phyloP scores from a whole-genome alignment of 495 filamentous ascomycete species.

The Tuber umbilicatum region DNA sequence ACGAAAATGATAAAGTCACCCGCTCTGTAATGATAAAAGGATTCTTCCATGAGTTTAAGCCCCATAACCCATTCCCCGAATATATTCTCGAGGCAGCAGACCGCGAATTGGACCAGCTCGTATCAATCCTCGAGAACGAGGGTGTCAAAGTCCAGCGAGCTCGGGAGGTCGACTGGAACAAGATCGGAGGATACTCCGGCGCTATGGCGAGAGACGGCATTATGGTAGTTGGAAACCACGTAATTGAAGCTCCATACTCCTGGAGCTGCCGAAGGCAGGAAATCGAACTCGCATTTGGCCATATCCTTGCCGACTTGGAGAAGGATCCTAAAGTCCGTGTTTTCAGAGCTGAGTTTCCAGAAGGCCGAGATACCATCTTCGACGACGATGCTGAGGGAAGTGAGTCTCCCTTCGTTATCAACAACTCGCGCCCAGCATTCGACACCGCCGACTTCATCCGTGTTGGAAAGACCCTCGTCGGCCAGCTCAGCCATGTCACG shows the following conservation, averaged over 20 bases:
- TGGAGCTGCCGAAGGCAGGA: neutral
- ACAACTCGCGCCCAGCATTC: neutral
- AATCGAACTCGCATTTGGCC: conserved; percentile 3
- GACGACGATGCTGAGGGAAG: neutral
- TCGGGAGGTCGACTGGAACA: neutral
- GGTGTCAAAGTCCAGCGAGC: neutral
- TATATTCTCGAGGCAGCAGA: conserved; percentile 2
- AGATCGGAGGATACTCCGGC: neutral
- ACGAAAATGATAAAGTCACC: neutral
- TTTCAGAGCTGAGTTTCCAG: neutral
- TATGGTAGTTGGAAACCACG: neutral
- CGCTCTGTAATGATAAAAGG: neutral
- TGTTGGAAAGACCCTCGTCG: neutral
- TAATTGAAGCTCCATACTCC: neutral
- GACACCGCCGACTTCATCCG: neutral
- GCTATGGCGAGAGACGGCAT: neutral
- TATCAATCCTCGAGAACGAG: neutral
- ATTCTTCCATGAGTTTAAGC: neutral
- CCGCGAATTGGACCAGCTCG: neutral
- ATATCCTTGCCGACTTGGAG: conserved; percentile 1
- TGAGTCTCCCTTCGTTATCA: neutral
- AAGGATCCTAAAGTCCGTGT: neutral
- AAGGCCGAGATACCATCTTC: neutral
- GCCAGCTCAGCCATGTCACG: neutral
- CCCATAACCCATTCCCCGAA: neutral